These are phyloP conservation scores for Geotrichum phurueaensis DNA, from an alignment of 1,139 yeast species.

Conservation along the genomic window DNA sequence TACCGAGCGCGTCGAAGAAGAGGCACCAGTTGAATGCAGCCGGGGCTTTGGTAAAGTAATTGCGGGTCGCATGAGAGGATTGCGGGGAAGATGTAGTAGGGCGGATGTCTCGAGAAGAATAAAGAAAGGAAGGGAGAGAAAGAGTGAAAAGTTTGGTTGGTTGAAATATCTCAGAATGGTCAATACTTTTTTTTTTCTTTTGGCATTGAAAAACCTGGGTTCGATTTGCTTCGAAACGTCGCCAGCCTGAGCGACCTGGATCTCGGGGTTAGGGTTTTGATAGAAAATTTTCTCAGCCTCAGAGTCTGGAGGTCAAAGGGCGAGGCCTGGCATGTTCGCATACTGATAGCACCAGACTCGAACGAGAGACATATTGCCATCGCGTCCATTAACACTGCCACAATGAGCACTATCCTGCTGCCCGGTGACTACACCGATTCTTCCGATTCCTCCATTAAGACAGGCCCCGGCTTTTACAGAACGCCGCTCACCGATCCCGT, in stretches of 20 bases:
- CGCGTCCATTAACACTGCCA: background rate
- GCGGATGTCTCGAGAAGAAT: background rate
- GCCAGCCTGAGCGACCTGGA: background rate
- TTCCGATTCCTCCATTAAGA: conserved; percentile 14
- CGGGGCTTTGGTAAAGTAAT: conserved; percentile 12
- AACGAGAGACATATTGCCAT: too few relatives aligned
- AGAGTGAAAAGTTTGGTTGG: background rate
- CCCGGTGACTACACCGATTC: conserved; percentile 13
- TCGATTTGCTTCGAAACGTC: background rate
- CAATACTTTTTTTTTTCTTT: background rate
- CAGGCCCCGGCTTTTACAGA: conserved; percentile 32
- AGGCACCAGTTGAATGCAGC: background rate
- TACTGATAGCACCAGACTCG: background rate
- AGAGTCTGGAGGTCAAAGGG: too few relatives aligned
- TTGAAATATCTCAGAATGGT: background rate
- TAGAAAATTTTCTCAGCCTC: background rate
- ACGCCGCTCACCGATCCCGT: conserved; percentile 27
- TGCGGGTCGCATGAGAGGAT: conserved; percentile 3
- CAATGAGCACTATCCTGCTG: background rate
- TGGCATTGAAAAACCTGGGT: background rate
- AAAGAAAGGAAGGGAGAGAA: background rate
- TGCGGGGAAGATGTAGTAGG: background rate
- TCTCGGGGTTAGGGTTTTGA: background rate
- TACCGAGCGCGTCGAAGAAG: background rate
- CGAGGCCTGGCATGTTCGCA: too few relatives aligned